Percentiles rank a stretch among this genome's conserved stretches.
Conservation (phyloP, 1,284 basidiomycete genomes). For the Trichosporon faecale region DNA sequence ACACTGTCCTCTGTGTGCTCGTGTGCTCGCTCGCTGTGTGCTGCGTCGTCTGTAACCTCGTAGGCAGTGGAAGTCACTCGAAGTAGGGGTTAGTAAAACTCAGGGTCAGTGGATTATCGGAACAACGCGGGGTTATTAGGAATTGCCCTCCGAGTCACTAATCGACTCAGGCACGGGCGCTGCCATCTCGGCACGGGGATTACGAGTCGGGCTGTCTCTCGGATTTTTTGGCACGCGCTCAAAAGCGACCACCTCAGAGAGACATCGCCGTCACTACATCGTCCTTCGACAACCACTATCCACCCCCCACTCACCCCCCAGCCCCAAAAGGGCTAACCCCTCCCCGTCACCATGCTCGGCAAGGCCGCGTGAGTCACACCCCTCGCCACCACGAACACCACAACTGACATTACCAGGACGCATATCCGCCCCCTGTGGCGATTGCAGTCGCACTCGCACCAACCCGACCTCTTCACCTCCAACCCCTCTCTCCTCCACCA, state of each 20-base stretch:
- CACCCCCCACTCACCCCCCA: slow-evolving; percentile 5
- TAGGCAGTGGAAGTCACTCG: not conserved
- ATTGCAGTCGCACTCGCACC: slow-evolving; percentile 29
- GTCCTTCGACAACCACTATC: not conserved
- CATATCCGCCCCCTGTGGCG: slow-evolving; percentile 51
- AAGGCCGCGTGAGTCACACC: slow-evolving; percentile 46
- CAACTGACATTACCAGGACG: slow-evolving; percentile 30
- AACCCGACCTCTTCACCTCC: slow-evolving; percentile 50
- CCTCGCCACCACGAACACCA: not conserved
- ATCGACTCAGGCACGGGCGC: not conserved
- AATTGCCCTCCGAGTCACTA: not conserved
- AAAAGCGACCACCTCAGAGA: not conserved
- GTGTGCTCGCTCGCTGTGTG: too few species aligned
- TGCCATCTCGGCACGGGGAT: slow-evolving; percentile 6
- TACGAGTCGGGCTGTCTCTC: slow-evolving; percentile 6
- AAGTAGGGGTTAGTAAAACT: not conserved
- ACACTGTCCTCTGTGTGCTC: not conserved
- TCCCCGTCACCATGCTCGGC: slow-evolving; percentile 37
- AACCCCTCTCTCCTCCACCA: slow-evolving; percentile 52
- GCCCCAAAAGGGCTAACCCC: slow-evolving; percentile 12
- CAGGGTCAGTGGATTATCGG: slow-evolving; percentile 4
- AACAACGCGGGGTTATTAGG: slow-evolving; percentile 9
- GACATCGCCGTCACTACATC: not conserved
- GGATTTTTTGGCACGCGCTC: slow-evolving; percentile 10
- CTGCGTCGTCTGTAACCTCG: too few species aligned